Evolutionary conservation across 73 alveolate genomes (phyloP).

Genomic region (Tetrahymena malaccensis): DNA sequence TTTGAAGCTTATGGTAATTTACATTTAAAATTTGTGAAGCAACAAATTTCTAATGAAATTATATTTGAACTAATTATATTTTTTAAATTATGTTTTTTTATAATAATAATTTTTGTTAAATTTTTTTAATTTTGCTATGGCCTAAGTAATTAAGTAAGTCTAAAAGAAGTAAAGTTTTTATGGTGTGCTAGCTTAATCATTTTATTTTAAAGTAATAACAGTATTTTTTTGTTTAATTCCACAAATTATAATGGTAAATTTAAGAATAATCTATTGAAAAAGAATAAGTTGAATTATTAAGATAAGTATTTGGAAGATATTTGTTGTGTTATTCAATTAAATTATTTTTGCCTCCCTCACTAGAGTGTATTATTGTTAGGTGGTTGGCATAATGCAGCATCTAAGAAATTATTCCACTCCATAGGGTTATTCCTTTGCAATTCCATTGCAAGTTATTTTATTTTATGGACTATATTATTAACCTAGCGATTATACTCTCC

Average conservation of each 20-base stretch:
- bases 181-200: too few relatives aligned
- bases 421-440: constrained; percentile 59
- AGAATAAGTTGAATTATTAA: background rate
- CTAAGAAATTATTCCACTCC: constrained; percentile 71
- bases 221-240: background rate
- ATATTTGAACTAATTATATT: background rate
- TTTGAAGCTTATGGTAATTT: background rate
- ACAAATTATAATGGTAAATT: background rate
- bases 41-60: too few relatives aligned
- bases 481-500: background rate
- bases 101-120: background rate
- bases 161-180: too few relatives aligned
- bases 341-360: background rate
- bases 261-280: background rate
- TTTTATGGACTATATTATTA: constrained; percentile 34
- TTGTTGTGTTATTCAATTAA: background rate
- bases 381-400: constrained; percentile 31
- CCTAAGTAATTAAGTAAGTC: too few relatives aligned
- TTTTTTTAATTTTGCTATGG: too few relatives aligned
- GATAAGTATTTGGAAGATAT: background rate
- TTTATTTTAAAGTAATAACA: background rate
- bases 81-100: too few relatives aligned
- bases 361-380: background rate
- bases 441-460: constrained; percentile 55
- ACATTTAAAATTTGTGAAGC: background rate